Base-by-base conservation (phyloP, 2,329 filamentous ascomycete genomes). In the Xylariaceae sp. region DNA sequence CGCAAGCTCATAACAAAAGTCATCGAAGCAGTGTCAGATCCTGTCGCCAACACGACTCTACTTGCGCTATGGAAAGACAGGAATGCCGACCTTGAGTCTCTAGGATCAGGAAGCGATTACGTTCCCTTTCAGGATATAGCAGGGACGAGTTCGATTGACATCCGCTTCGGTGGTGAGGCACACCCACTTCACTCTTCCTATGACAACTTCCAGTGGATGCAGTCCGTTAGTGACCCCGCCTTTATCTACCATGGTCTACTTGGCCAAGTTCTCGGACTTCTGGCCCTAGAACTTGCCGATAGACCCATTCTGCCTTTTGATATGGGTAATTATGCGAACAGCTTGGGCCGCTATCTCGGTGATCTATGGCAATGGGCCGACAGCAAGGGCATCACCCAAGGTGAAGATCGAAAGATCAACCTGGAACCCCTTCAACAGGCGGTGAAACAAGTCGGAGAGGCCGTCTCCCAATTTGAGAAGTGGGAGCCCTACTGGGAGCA, bases 121-220 rank as follows among this genome's bases (percentile, higher is more conserved):
- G 87, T 91, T 2, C 84, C 91, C 1, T 99, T 97, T 70, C 92
- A 95, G 71, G 83, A 92, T 68, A 88, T 97, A 49, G 90, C 89
- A 0, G 94, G 94, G 50, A 91, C 85, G 6, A 92, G 90, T 44
- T 91, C 88, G 8, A 77, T 99, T 53, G 91, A 97, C 68, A 82
- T 99, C 61, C 80, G 83, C 31, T 97, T 99, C 67, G 65, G 75
- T 39, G 88, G 87, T 44, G 75, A 80, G 6, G 71, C 75, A 8
- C 87, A 80, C 64, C 89, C 91, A 0, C 84, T 86, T 50, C 86
- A 91, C 70, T 91, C 87, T 57, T 94, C 88, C 72, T 95, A 95
- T 71, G 92, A 97, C 67, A 95, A 85, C 51, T 91, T 88, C 64
- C 86, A 91, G 44, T 92, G 90, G 85, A 89, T 97, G 80, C 77